Conservation (phyloP, 257 asterid genomes). For the Jacaranda copaia region DNA sequence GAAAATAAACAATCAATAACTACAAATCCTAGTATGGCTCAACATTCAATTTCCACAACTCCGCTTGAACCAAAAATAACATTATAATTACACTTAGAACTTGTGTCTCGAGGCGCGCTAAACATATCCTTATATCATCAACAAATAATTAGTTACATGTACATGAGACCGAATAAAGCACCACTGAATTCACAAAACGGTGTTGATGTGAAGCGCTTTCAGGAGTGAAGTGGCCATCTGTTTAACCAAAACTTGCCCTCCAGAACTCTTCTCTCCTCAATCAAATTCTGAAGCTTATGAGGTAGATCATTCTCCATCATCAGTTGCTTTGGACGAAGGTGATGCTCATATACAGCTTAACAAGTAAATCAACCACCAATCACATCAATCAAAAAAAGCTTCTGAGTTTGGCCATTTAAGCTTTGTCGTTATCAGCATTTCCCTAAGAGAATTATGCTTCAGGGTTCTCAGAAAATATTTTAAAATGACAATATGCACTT, state of each 20-base stretch:
- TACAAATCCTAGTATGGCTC: too few species aligned
- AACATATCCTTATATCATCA: neutral
- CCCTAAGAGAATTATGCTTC: too few species aligned
- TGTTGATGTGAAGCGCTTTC: slow-evolving; percentile 79
- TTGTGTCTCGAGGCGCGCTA: too few species aligned
- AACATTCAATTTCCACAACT: too few species aligned
- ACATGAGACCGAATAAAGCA: neutral
- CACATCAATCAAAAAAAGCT: too few species aligned
- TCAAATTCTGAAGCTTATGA: slow-evolving; percentile 68
- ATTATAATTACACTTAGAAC: too few species aligned
- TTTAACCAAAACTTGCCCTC: slow-evolving; percentile 82
- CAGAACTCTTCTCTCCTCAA: slow-evolving; percentile 82
- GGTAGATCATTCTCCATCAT: slow-evolving; percentile 85
- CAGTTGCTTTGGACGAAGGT: slow-evolving; percentile 80
- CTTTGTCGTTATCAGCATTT: too few species aligned
- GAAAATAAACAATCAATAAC: too few species aligned
- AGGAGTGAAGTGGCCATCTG: slow-evolving; percentile 89
- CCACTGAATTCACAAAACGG: slow-evolving; percentile 56
- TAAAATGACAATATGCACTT: too few species aligned
- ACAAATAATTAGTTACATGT: neutral
- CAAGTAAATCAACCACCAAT: neutral
- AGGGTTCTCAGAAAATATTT: too few species aligned
- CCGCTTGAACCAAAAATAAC: too few species aligned
- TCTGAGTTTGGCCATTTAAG: neutral
- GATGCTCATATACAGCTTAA: slow-evolving; percentile 84